These are phyloP conservation scores for Barnettozyma californica DNA, from an alignment of 805 yeast genomes.

Conservation along the genomic window DNA sequence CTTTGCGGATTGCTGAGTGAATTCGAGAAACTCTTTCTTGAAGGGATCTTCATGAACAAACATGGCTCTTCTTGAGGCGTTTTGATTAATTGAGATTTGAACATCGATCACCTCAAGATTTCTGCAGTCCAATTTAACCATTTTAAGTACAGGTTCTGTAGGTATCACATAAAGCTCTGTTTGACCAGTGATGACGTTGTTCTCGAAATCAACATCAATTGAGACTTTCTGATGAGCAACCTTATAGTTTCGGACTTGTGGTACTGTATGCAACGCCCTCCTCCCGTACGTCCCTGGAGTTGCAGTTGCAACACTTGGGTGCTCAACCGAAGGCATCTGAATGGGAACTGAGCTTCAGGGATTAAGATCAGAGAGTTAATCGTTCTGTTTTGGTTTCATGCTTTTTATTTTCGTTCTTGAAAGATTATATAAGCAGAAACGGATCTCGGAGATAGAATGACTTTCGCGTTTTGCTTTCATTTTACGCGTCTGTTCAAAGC, in stretches of 20 bases:
- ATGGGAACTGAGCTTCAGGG: background rate
- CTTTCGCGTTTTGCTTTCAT: background rate
- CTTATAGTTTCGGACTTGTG: constrained; percentile 37
- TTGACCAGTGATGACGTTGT: constrained; percentile 54
- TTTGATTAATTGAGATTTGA: constrained; percentile 54
- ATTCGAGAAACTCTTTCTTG: constrained; percentile 32
- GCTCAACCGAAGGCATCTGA: constrained; percentile 18
- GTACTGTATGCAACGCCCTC: constrained; percentile 1
- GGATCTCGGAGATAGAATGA: background rate
- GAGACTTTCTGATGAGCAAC: constrained; percentile 82
- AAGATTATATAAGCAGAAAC: background rate
- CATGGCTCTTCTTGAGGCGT: constrained; percentile 42
- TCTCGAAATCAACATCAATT: constrained; percentile 73
- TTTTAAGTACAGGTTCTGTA: constrained; percentile 47
- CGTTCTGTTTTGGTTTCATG: background rate
- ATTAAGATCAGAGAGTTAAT: background rate
- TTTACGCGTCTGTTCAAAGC: background rate
- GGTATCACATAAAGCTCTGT: constrained; percentile 86
- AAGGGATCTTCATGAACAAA: constrained; percentile 54
- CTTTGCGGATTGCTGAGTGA: constrained; percentile 20
- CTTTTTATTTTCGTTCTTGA: background rate
- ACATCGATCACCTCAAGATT: constrained; percentile 63
- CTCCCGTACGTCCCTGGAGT: constrained; percentile 15
- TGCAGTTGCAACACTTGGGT: constrained; percentile 14
- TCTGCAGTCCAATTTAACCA: constrained; percentile 73